Conservation (phyloP, 176 grass and related monocot species). For the Musa beccarii region DNA sequence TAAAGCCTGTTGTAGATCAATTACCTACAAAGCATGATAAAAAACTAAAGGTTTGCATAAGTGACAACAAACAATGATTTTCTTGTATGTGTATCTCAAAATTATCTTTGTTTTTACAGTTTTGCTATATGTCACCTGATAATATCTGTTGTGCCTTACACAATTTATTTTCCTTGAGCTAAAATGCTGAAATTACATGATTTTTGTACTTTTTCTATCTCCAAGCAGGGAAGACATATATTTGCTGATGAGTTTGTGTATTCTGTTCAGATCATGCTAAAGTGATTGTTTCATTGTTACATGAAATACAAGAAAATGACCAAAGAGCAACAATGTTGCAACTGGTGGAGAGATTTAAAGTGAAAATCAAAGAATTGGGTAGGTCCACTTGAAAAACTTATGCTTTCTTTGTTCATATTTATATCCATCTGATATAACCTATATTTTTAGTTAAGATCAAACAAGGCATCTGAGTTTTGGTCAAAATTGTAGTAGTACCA, state of each 20-base stretch:
- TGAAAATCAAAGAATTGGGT: slow-evolving; percentile 63
- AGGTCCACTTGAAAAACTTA: neutral
- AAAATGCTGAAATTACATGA: slow-evolving; percentile 7
- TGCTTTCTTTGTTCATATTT: neutral
- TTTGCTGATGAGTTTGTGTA: slow-evolving; percentile 11
- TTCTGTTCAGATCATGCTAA: slow-evolving; percentile 51
- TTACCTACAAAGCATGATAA: too few relatives aligned
- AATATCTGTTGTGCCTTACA: neutral
- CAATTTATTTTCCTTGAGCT: neutral
- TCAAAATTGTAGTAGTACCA: too few relatives aligned
- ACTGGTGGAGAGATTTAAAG: slow-evolving; percentile 67
- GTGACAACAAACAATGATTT: too few relatives aligned
- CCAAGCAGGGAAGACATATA: neutral
- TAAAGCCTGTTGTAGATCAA: too few relatives aligned
- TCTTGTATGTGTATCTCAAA: too few relatives aligned
- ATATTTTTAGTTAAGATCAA: too few relatives aligned
- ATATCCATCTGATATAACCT: too few relatives aligned
- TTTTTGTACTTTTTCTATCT: neutral
- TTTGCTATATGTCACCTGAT: neutral
- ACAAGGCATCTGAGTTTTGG: too few relatives aligned
- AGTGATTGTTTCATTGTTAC: slow-evolving; percentile 40
- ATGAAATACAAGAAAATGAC: slow-evolving; percentile 49
- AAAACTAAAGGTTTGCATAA: too few relatives aligned
- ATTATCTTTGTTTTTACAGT: too few relatives aligned
- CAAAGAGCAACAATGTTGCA: slow-evolving; percentile 87